phyloP scores from a whole-genome alignment of 371 early-diverging fungal species.

The Synchytrium microbalum region DNA sequence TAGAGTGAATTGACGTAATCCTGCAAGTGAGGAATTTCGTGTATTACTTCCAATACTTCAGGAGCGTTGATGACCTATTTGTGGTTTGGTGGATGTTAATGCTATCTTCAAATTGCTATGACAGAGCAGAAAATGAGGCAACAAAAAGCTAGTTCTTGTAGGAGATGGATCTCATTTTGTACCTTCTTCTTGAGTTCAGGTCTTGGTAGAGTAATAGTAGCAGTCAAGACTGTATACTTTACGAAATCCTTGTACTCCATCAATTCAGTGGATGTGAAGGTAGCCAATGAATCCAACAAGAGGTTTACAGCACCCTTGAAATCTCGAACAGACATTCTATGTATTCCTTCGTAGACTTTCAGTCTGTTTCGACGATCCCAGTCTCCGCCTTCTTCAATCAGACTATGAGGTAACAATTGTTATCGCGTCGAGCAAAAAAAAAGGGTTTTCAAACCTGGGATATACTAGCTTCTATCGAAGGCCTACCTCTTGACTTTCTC shows the following conservation, averaged over 20 bases:
- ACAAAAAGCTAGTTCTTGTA: background rate
- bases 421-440: constrained; percentile 13
- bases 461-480: background rate
- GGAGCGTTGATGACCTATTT: constrained; percentile 85
- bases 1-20: constrained; percentile 83
- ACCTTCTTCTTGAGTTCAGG: constrained; percentile 92
- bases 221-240: constrained; percentile 85
- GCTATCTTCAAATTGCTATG: background rate
- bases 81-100: background rate
- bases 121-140: background rate
- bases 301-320: constrained; percentile 87
- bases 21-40: constrained; percentile 78
- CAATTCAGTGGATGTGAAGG: constrained; percentile 95
- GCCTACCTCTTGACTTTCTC: constrained; percentile 63
- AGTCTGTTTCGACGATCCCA: constrained; percentile 99
- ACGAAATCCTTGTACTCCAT: constrained; percentile 97
- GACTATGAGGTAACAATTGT: constrained; percentile 29
- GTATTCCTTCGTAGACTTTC: constrained; percentile 96
- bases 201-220: constrained; percentile 81
- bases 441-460: constrained; percentile 13
- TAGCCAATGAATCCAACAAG: constrained; percentile 91
- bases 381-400: constrained; percentile 97
- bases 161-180: background rate
- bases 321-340: constrained; percentile 86
- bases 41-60: constrained; percentile 93